Evolutionary conservation across 371 early-diverging fungal genomes (phyloP).

Genomic region (Saksenaea oblongispora): DNA sequence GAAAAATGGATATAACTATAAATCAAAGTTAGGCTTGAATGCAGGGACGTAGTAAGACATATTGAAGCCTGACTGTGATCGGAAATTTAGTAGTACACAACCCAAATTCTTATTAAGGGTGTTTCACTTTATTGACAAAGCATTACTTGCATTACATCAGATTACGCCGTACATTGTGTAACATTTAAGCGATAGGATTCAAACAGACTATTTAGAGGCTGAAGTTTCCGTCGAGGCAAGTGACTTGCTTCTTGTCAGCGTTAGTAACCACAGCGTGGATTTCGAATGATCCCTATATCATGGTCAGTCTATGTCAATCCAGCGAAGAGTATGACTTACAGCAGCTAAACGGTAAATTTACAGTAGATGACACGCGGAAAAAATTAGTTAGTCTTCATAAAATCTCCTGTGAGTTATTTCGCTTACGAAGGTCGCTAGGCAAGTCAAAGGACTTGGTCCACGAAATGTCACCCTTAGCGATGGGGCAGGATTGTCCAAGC

Average conservation of each 20-base stretch:
- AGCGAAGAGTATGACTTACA: slow-evolving; percentile 4
- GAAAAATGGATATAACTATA: no score
- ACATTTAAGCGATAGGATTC: neutral
- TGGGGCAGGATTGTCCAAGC: slow-evolving; percentile 58
- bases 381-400: no score
- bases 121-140: slow-evolving; percentile 2
- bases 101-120: neutral
- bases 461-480: slow-evolving; percentile 45
- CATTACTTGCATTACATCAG: neutral
- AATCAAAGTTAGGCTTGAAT: no score
- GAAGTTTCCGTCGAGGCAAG: slow-evolving; percentile 9
- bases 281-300: slow-evolving; percentile 9
- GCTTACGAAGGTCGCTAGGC: slow-evolving; percentile 59
- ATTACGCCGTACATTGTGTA: neutral
- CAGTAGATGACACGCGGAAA: neutral
- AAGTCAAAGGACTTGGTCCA: slow-evolving; percentile 50
- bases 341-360: slow-evolving; percentile 6
- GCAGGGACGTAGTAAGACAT: no score
- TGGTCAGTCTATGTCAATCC: neutral
- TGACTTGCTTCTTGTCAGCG: slow-evolving; percentile 12
- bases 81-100: neutral
- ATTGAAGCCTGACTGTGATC: no score
- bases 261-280: slow-evolving; percentile 14
- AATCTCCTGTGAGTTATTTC: neutral
- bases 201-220: neutral